Conservation (phyloP, 169 alveolate species). For the Eimeria sp. region DNA sequence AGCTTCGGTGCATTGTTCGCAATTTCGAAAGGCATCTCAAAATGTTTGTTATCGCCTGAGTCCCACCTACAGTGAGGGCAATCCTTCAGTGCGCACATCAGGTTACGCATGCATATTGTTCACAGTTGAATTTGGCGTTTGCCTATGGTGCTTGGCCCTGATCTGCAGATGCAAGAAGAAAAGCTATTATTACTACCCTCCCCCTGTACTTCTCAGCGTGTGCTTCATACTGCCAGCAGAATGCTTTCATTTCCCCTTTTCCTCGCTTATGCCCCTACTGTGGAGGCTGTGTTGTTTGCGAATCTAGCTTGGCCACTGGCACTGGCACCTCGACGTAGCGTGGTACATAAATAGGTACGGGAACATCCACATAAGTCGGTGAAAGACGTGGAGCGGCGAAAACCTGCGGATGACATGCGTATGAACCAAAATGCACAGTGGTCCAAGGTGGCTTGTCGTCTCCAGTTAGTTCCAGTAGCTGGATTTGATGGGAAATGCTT, state of each 20-base stretch:
- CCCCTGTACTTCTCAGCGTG: background rate
- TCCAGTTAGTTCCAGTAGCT: background rate
- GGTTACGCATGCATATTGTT: background rate
- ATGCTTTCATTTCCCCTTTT: background rate
- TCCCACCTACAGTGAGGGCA: background rate
- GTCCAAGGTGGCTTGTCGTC: background rate
- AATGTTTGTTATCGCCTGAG: background rate
- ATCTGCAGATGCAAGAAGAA: background rate
- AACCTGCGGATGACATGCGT: slow-evolving; percentile 10
- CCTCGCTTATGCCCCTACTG: background rate
- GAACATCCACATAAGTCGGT: slow-evolving; percentile 77
- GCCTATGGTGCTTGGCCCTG: background rate
- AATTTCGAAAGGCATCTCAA: background rate
- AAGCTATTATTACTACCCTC: background rate
- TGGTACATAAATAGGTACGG: slow-evolving; percentile 81
- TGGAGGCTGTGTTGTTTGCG: slow-evolving; percentile 12
- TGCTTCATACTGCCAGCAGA: background rate
- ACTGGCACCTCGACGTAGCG: slow-evolving; percentile 84
- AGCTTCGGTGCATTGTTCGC: background rate
- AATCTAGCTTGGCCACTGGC: slow-evolving; percentile 73
- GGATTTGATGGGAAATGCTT: background rate
- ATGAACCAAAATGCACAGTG: background rate
- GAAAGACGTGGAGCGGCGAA: slow-evolving; percentile 77
- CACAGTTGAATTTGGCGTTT: background rate
- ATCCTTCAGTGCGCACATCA: background rate